Conservation (phyloP, 1,284 basidiomycete genomes). For the Meripilus lineatus region DNA sequence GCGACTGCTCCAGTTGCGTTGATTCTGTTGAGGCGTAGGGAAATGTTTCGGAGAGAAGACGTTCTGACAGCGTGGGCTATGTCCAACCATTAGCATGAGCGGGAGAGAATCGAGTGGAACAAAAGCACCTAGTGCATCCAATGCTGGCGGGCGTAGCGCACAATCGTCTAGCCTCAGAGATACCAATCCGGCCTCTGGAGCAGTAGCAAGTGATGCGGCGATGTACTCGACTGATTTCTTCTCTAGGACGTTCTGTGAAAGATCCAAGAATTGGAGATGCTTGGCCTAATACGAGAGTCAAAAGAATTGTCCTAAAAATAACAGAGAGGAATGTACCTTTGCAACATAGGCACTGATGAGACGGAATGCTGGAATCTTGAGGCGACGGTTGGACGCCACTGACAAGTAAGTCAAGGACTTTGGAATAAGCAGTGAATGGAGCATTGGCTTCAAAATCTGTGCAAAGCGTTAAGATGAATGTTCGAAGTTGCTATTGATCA, state of each 20-base stretch:
- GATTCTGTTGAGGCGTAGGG: conserved; percentile 83
- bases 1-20: conserved; percentile 80
- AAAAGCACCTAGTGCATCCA: conserved; percentile 73
- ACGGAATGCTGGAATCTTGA: conserved; percentile 78
- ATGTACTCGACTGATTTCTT: conserved; percentile 82
- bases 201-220: conserved; percentile 58
- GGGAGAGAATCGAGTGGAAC: not conserved
- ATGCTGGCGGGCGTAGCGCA: conserved; percentile 58
- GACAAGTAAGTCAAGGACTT: conserved; percentile 80
- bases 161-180: conserved; percentile 85
- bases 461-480: conserved; percentile 2
- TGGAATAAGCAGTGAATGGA: conserved; percentile 88
- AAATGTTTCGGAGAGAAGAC: conserved; percentile 82
- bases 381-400: conserved; percentile 80
- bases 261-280: conserved; percentile 78
- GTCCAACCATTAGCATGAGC: not conserved
- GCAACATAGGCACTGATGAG: conserved; percentile 77
- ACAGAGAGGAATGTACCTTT: conserved; percentile 42
- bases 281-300: conserved; percentile 46
- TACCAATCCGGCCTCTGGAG: conserved; percentile 57
- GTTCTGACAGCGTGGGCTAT: conserved; percentile 77
- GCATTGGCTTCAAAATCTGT: conserved; percentile 77
- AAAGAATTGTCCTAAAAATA: not conserved
- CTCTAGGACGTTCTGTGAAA: conserved; percentile 86
- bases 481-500: conserved; percentile 3